phyloP scores from a whole-genome alignment of 1,284 basidiomycete species.

The Hemileia vastatrix region DNA sequence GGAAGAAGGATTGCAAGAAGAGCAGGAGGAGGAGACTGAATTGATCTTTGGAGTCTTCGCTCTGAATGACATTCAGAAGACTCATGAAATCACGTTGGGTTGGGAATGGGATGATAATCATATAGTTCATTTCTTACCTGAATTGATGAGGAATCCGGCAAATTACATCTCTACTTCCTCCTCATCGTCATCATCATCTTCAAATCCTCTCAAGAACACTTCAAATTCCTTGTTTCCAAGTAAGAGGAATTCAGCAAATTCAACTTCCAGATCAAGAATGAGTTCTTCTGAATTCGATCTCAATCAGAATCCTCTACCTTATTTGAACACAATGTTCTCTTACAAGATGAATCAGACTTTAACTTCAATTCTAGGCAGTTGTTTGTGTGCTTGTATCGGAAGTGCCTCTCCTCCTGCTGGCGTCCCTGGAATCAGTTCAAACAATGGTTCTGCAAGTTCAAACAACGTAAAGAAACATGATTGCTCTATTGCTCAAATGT shows the following conservation, averaged over 20 bases:
- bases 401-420: conserved; percentile 33
- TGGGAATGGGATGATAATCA: conserved; percentile 97
- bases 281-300: too few relatives aligned
- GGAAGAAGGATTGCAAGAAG: conserved; percentile 24
- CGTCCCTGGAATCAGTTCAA: neutral
- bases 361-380: conserved; percentile 32
- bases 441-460: conserved; percentile 34
- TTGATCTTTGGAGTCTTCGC: conserved; percentile 77
- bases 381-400: conserved; percentile 40
- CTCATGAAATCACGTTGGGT: conserved; percentile 77
- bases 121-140: conserved; percentile 68
- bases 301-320: conserved; percentile 27
- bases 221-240: neutral
- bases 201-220: neutral
- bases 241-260: neutral
- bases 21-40: conserved; percentile 46
- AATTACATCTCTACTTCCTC: too few relatives aligned
- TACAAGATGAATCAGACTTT: conserved; percentile 37
- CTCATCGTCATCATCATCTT: neutral
- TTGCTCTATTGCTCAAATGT: conserved; percentile 43
- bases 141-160: too few relatives aligned
- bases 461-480: conserved; percentile 38
- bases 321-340: conserved; percentile 36
- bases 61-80: conserved; percentile 59
- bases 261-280: neutral